Base-by-base conservation (phyloP, 2,329 filamentous ascomycete species). In the Cadophora malorum region DNA sequence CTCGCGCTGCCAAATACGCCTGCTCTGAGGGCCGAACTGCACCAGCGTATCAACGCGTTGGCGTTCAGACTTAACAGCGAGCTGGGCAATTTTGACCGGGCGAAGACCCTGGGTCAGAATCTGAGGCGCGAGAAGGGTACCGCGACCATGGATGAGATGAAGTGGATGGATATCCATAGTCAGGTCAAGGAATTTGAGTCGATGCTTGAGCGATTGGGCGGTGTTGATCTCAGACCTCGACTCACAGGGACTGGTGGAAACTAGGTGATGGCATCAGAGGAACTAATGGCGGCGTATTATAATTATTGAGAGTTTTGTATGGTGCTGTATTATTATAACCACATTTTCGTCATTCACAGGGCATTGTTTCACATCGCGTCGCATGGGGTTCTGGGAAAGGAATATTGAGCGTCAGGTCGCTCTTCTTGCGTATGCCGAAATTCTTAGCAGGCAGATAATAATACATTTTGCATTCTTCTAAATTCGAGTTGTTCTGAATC, bases 171-270 rank as follows among this genome's bases (percentile, higher is more conserved):
- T 14, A 41, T 59, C 16, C 56, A 59, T 8, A 12, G 56, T 23
- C 56, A 59, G 56, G 28, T 59, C 7, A 41, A 59, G 56, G 56
- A 59, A 16, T 59, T 45, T 41, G 56, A 59, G n/a, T 59, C 56
- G 35, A 59, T 59, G 56, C n/a, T 45, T 25, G 33, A 38, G n/a
- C 56, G 56, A 9, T 25, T 45, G 21, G 56, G 56, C 4, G 35
- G 21, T 45, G n/a, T 59, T 21, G 56, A 59, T 16, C 21, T 59
- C 21, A 41, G 33, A 38, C 33, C 33, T 14, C 56, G 14, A 19
- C 33, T 59, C 7, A 41, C 56, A 21, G 45, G 45, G 8, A 49
- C 4, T 19, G 21, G 45, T 9, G n/a, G 19, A 3, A 59, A 19
- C 2, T 8, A 59, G 33, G 38, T 10, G 35, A 25, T 28, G 56